Conservation (phyloP, 306 rosid species). For the peach (Prunus persica) region Prunus_persica_NCBIv2 NC_034010.1:29566001-29566500, state of each 20-base stretch:
- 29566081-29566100: constrained; percentile 52
- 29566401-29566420: constrained; percentile 27
- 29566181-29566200: constrained; percentile 75
- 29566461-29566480: constrained; percentile 37
- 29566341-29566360: constrained; percentile 35
- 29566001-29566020: constrained; percentile 58
- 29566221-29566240: constrained; percentile 51
- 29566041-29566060: constrained; percentile 62
- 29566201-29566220: constrained; percentile 72
- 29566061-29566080: constrained; percentile 51
- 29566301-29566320: neutral
- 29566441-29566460: neutral
- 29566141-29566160: constrained; percentile 51
- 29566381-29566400: constrained; percentile 16
- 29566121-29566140: constrained; percentile 55
- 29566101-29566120: constrained; percentile 44
- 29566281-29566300: too few species aligned
- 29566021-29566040: constrained; percentile 38
- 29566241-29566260: neutral
- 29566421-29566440: neutral
- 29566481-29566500: constrained; percentile 56
- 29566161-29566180: constrained; percentile 48
- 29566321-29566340: constrained; percentile 32
- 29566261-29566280: too few species aligned
- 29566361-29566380: constrained; percentile 6